Conservation (phyloP, 2,329 filamentous ascomycete species). For the Aspergillus puulaauensis region DNA sequence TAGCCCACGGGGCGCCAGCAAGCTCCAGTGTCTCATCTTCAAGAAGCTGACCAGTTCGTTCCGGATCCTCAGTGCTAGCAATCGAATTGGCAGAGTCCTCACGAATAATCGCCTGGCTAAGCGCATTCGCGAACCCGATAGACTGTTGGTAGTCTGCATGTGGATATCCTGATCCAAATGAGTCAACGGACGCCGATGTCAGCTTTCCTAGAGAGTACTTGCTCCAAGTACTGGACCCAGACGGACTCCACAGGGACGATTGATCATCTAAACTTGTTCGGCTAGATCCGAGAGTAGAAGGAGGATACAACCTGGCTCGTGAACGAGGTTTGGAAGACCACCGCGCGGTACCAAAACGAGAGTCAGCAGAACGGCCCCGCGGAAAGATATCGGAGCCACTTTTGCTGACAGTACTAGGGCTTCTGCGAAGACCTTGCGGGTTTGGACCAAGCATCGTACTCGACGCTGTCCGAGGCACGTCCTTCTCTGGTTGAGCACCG, state of each 20-base stretch:
- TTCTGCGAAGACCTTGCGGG: slow-evolving; percentile 72
- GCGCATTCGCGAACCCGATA: slow-evolving; percentile 93
- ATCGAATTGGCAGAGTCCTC: slow-evolving; percentile 62
- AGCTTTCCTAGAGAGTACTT: slow-evolving; percentile 88
- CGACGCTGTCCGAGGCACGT: slow-evolving; percentile 39
- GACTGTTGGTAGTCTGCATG: slow-evolving; percentile 88
- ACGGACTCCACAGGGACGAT: slow-evolving; percentile 88
- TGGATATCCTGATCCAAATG: slow-evolving; percentile 73
- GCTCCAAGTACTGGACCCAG: slow-evolving; percentile 90
- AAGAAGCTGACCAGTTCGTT: slow-evolving; percentile 65
- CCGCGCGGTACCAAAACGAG: slow-evolving; percentile 62
- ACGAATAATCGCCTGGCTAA: slow-evolving; percentile 94
- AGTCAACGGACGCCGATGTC: slow-evolving; percentile 89
- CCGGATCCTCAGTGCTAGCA: slow-evolving; percentile 58
- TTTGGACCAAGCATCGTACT: slow-evolving; percentile 70
- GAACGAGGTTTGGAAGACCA: slow-evolving; percentile 88
- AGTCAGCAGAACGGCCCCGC: slow-evolving; percentile 70
- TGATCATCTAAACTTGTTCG: slow-evolving; percentile 92
- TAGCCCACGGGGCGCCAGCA: slow-evolving; percentile 93
- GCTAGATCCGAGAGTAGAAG: slow-evolving; percentile 82
- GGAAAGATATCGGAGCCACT: slow-evolving; percentile 75
- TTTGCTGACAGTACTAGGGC: slow-evolving; percentile 89
- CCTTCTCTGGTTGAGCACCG: slow-evolving; percentile 58
- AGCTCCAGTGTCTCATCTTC: slow-evolving; percentile 93
- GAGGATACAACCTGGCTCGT: slow-evolving; percentile 70